Conservation (phyloP, 495 filamentous ascomycete genomes). For the Podospora pseudocomata region DNA sequence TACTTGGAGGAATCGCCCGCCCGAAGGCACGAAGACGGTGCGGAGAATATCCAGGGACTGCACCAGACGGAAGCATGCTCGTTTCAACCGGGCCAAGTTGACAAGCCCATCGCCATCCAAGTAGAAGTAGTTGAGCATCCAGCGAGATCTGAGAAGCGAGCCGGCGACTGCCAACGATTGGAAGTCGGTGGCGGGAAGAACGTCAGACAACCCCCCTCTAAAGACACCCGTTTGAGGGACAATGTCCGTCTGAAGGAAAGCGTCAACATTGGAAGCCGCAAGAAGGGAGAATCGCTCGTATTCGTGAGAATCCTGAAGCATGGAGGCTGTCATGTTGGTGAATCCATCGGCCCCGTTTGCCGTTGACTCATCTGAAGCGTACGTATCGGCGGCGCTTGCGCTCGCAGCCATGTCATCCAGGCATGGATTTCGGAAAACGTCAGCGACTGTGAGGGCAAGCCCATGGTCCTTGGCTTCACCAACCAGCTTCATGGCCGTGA, state of each 20-base stretch:
- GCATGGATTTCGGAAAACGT: constrained; percentile 37
- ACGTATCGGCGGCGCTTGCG: neutral
- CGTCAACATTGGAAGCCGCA: constrained; percentile 43
- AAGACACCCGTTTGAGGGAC: constrained; percentile 55
- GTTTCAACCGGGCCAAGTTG: constrained; percentile 46
- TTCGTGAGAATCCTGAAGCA: constrained; percentile 21
- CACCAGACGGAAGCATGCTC: constrained; percentile 33
- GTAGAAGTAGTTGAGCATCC: constrained; percentile 53
- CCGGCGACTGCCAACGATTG: constrained; percentile 57
- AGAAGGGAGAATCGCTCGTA: constrained; percentile 49
- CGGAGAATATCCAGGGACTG: constrained; percentile 59
- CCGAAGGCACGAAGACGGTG: constrained; percentile 58
- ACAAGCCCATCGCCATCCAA: constrained; percentile 49
- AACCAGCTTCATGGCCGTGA: constrained; percentile 62
- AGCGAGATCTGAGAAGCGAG: constrained; percentile 47
- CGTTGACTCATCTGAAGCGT: constrained; percentile 1
- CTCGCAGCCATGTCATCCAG: constrained; percentile 20
- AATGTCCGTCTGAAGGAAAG: constrained; percentile 50
- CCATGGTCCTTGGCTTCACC: constrained; percentile 49
- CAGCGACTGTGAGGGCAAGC: constrained; percentile 48
- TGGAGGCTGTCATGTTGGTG: constrained; percentile 6
- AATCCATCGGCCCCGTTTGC: neutral
- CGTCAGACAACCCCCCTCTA: constrained; percentile 47
- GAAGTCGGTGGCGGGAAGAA: constrained; percentile 59
- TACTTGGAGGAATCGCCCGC: constrained; percentile 56